Percentiles rank a stretch among this genome's conserved stretches.
These are phyloP conservation scores for Podospora sp. DNA, from an alignment of 495 filamentous ascomycete species.

Conservation along the genomic window DNA sequence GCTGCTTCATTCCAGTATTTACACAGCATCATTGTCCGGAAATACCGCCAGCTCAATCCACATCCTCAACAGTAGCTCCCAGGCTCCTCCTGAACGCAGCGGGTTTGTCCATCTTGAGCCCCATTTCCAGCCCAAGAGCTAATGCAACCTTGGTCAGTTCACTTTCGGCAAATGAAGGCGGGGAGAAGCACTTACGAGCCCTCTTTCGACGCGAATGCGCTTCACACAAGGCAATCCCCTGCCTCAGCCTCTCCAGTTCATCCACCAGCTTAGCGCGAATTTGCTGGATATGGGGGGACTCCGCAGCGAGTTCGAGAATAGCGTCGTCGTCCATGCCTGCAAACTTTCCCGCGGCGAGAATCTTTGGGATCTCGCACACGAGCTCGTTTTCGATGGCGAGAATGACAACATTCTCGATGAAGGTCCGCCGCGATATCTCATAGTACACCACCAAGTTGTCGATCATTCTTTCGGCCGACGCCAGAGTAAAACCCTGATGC, in stretches of 20 bases:
- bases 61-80: background rate
- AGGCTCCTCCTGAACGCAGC: background rate
- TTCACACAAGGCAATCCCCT: background rate
- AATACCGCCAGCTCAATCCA: background rate
- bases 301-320: slow-evolving; percentile 26
- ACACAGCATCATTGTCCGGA: too few species aligned
- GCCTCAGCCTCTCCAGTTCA: background rate
- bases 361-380: slow-evolving; percentile 30
- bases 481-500: background rate
- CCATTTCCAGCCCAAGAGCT: background rate
- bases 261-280: background rate
- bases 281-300: slow-evolving; percentile 20
- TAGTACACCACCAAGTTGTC: slow-evolving; percentile 43
- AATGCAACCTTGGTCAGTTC: background rate
- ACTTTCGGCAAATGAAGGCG: background rate
- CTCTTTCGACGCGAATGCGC: background rate
- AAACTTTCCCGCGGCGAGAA: slow-evolving; percentile 25
- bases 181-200: background rate
- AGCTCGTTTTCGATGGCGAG: slow-evolving; percentile 38
- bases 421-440: slow-evolving; percentile 32
- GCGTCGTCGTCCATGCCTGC: slow-evolving; percentile 24
- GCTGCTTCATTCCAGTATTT: too few species aligned
- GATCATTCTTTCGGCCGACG: slow-evolving; percentile 31
- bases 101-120: background rate
- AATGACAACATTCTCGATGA: slow-evolving; percentile 33